Evolutionary conservation across 192 early-diverging fungal genomes (phyloP).

Genomic region (Backusella westeae): DNA sequence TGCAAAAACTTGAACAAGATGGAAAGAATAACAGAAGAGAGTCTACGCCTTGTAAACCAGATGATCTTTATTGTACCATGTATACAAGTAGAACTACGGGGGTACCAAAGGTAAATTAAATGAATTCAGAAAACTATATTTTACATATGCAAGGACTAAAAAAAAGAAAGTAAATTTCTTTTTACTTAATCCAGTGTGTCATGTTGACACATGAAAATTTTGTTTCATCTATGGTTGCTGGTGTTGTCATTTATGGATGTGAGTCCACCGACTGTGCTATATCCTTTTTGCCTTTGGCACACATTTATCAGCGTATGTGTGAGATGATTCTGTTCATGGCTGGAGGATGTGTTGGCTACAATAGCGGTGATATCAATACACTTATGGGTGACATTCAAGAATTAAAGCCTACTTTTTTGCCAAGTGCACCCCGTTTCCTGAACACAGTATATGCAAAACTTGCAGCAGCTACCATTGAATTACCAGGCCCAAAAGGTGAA

Average conservation of each 20-base stretch:
- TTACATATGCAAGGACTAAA: not conserved
- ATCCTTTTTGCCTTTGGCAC: slow-evolving; percentile 86
- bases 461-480: slow-evolving; percentile 51
- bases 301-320: slow-evolving; percentile 77
- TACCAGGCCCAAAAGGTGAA: slow-evolving; percentile 52
- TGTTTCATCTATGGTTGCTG: slow-evolving; percentile 35
- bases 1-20: slow-evolving; percentile 44
- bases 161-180: not conserved
- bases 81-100: slow-evolving; percentile 87
- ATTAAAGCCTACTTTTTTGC: slow-evolving; percentile 81
- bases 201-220: slow-evolving; percentile 72
- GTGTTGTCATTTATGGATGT: not conserved
- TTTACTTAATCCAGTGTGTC: slow-evolving; percentile 37
- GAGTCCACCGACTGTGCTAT: slow-evolving; percentile 26
- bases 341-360: slow-evolving; percentile 75
- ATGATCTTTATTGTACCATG: slow-evolving; percentile 67
- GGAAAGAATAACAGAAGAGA: slow-evolving; percentile 50
- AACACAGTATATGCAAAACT: slow-evolving; percentile 81
- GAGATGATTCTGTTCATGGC: slow-evolving; percentile 44
- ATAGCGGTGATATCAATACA: slow-evolving; percentile 56
- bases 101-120: slow-evolving; percentile 53
- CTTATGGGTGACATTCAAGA: slow-evolving; percentile 81
- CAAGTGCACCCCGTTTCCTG: slow-evolving; percentile 84
- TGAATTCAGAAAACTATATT: not conserved
- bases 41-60: slow-evolving; percentile 51